Conservation (phyloP, 768 basidiomycete genomes). For the Kwoniella botswanensis region DNA sequence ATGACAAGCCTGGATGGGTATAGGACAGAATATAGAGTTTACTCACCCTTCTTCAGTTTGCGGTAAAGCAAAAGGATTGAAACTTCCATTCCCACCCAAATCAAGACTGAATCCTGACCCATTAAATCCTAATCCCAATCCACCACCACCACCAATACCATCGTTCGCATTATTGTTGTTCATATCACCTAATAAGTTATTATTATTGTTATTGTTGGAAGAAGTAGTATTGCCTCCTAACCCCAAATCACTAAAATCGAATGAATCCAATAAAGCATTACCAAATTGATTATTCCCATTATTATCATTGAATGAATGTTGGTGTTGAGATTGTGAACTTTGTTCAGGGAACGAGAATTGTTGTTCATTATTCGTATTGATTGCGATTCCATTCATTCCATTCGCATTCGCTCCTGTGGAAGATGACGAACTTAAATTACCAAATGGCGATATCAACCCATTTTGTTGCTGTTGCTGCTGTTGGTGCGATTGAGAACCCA, state of each 20-base stretch:
- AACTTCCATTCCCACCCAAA: constrained; percentile 17
- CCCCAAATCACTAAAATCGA: constrained; percentile 41
- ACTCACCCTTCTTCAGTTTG: constrained; percentile 53
- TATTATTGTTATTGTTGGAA: not conserved
- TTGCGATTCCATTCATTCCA: not conserved
- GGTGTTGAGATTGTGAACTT: not conserved
- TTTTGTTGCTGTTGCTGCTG: constrained; percentile 12
- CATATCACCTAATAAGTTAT: not conserved
- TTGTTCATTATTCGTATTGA: constrained; percentile 4
- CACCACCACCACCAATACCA: constrained; percentile 12
- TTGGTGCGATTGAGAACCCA: constrained; percentile 7
- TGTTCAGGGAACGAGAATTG: constrained; percentile 11
- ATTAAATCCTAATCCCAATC: not conserved
- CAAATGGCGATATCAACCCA: constrained; percentile 14
- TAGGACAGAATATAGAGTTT: not conserved
- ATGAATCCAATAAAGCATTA: constrained; percentile 34
- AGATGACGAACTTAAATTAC: not conserved
- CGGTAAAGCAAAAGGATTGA: constrained; percentile 57
- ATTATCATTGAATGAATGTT: not conserved
- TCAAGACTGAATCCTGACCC: not conserved
- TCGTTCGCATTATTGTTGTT: not conserved
- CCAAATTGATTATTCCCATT: constrained; percentile 31
- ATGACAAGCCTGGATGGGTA: not conserved
- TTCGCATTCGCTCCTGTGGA: not conserved
- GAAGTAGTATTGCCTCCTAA: not conserved